phyloP scores from a whole-genome alignment of 2,329 filamentous ascomycete species.

The Aotearoamyces nothofagi region DNA sequence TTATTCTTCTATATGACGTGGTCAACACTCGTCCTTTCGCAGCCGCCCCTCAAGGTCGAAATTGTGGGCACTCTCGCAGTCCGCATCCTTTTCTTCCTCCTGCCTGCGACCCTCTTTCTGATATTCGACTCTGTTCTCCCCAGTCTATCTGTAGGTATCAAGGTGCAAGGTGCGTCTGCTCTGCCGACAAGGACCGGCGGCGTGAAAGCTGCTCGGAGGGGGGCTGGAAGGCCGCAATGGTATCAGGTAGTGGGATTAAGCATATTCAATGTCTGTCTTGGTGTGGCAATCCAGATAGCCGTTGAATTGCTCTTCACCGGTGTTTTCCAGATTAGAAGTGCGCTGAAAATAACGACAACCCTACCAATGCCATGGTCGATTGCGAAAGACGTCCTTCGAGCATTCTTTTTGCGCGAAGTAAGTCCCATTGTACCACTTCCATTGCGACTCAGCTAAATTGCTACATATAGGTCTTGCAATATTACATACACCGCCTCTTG shows the following conservation, averaged over 20 bases:
- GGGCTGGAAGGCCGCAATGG: conserved; percentile 24
- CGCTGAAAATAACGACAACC: conserved; percentile 39
- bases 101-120: conserved; percentile 60
- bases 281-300: conserved; percentile 34
- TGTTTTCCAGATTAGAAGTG: conserved; percentile 34
- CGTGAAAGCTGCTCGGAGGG: conserved; percentile 18
- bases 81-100: conserved; percentile 53
- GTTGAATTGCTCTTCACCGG: conserved; percentile 39
- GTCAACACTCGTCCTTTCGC: conserved; percentile 67
- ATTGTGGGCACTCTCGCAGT: conserved; percentile 53
- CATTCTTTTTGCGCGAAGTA: conserved; percentile 41
- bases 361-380: conserved; percentile 49
- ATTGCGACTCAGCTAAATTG: background rate
- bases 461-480: conserved; percentile 40
- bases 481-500: conserved; percentile 57
- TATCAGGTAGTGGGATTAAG: conserved; percentile 35
- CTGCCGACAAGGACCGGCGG: conserved; percentile 30
- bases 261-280: conserved; percentile 36
- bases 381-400: conserved; percentile 34
- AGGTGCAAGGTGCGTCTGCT: conserved; percentile 41
- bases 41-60: conserved; percentile 62
- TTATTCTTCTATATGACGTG: conserved; percentile 87
- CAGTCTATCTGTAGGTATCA: conserved; percentile 51
- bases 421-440: too few species aligned
- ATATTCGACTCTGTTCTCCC: conserved; percentile 58